Evolutionary conservation across 352 stramenopile species (phyloP), one percentile per base, ranked within the genome.

Genomic region (Phytopythium montanum): DNA sequence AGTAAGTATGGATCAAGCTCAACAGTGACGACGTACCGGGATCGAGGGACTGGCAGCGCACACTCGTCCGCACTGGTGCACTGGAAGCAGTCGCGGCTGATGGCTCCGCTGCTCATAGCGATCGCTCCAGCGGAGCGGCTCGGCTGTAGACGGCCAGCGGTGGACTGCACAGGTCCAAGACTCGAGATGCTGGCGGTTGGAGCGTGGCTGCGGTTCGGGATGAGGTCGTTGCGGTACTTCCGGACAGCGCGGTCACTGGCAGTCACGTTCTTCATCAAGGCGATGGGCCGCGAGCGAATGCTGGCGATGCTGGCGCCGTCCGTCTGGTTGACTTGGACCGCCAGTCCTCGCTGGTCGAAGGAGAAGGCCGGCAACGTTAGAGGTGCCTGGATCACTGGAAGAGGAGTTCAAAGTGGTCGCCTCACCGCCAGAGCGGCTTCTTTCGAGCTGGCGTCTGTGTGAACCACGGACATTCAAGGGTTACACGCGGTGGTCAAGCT

Each of bases 1-100:
- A 14, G 26, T 31, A n/a, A 31, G 2, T 50, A 50, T 50, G 21
- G 31, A 18, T 4, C n/a, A 46, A 13, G 9, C 10, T 19, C 8
- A 10, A 50, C 3, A n/a, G 42, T 23, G 21, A n/a, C 14, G 41
- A 2, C 33, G 19, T 56, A 56, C 50, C 50, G n/a, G 5, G 33
- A 51, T 26, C 23, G 44, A 51, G 44, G 44, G 3, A 51, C 50
- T 2, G 41, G 14, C 31, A 36, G 52, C 18, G 13, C 26, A 36
- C 60, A 19, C 19, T 46, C n/a, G n/a, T 64, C 55, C 21, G 60
- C 29, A 38, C 56, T 54, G 36, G 71, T 72, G 41, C 79, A 91
- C 38, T 89, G 76, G 39, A 85, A 82, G 62, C 81, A 91, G 16
- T 87, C 76, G 8, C 81, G 77, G 65, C 79, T 88, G 19, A 66